Evolutionary conservation across 2,329 filamentous ascomycete genomes (phyloP).

Genomic region (Phyllosticta ampelicida): DNA sequence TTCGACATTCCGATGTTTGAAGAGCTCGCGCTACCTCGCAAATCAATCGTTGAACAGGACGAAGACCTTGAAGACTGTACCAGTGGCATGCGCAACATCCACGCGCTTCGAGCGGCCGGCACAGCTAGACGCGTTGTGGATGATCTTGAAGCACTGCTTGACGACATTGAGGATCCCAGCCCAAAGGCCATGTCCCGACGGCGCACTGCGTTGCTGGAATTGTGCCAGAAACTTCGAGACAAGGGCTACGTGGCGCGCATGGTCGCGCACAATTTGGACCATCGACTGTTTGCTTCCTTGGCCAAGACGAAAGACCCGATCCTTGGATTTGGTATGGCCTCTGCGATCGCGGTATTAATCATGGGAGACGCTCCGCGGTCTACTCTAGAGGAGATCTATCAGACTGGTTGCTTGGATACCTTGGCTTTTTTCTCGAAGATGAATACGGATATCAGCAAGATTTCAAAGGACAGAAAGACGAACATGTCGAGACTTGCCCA

Average conservation of each 20-base stretch:
- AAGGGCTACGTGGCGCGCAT: conserved; percentile 60
- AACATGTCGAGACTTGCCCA: conserved; percentile 60
- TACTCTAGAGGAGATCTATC: conserved; percentile 46
- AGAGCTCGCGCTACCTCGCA: not conserved
- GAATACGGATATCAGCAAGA: conserved; percentile 44
- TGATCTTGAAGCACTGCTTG: conserved; percentile 45
- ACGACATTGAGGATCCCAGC: conserved; percentile 44
- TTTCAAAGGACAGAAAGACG: conserved; percentile 54
- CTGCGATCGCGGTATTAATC: conserved; percentile 53
- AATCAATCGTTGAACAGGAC: conserved; percentile 15
- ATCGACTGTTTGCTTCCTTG: conserved; percentile 54
- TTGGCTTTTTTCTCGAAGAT: conserved; percentile 45
- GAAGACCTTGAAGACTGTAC: conserved; percentile 37
- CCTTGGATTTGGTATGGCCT: conserved; percentile 52
- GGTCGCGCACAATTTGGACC: conserved; percentile 60
- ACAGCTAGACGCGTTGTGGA: conserved; percentile 46
- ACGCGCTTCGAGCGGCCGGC: conserved; percentile 50
- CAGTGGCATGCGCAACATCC: conserved; percentile 44
- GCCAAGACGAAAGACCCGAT: conserved; percentile 33
- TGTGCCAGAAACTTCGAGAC: conserved; percentile 44
- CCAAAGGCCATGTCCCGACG: conserved; percentile 35
- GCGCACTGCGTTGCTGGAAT: conserved; percentile 44
- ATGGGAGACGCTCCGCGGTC: conserved; percentile 50
- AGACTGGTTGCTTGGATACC: conserved; percentile 44
- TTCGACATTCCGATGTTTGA: conserved; percentile 21